phyloP scores from a whole-genome alignment of 169 alveolate genomes.

The Cryptosporidium sp. region DNA sequence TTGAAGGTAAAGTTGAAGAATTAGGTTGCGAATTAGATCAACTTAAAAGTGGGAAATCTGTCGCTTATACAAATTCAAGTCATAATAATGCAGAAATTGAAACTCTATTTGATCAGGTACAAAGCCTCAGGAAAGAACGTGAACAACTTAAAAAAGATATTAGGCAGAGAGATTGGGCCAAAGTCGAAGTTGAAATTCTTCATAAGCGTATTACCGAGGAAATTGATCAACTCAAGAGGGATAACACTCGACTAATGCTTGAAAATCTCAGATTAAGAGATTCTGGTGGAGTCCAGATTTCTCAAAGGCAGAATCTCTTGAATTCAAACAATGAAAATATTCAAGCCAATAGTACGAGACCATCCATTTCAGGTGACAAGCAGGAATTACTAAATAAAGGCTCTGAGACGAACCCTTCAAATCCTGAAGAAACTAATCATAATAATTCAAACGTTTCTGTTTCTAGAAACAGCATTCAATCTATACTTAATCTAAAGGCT shows the following conservation, averaged over 20 bases:
- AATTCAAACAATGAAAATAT: constrained; percentile 10
- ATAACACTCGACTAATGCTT: constrained; percentile 71
- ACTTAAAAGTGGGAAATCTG: constrained; percentile 2
- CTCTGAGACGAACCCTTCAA: neutral
- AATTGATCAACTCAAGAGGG: constrained; percentile 50
- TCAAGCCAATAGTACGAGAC: constrained; percentile 22
- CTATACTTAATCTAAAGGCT: constrained; percentile 34
- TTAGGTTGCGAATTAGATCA: constrained; percentile 13
- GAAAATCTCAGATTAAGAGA: constrained; percentile 68
- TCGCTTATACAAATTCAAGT: neutral
- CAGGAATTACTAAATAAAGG: neutral
- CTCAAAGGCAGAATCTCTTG: neutral
- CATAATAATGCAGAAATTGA: constrained; percentile 40
- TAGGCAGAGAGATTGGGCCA: constrained; percentile 76
- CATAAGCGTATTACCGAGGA: constrained; percentile 41
- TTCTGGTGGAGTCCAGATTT: neutral
- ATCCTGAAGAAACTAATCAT: constrained; percentile 1
- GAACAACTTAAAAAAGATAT: constrained; percentile 68
- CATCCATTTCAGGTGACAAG: constrained; percentile 15
- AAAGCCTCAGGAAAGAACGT: constrained; percentile 40
- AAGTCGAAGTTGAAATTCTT: constrained; percentile 41
- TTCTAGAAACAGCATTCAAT: constrained; percentile 2
- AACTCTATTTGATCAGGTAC: constrained; percentile 57
- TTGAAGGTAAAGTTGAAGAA: constrained; percentile 52
- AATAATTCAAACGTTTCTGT: neutral